A percentile compares a stretch with the other conserved stretches of the same genome.
phyloP scores from a whole-genome alignment of 768 basidiomycete genomes.

The Pleurotus salmoneostramineus region DNA sequence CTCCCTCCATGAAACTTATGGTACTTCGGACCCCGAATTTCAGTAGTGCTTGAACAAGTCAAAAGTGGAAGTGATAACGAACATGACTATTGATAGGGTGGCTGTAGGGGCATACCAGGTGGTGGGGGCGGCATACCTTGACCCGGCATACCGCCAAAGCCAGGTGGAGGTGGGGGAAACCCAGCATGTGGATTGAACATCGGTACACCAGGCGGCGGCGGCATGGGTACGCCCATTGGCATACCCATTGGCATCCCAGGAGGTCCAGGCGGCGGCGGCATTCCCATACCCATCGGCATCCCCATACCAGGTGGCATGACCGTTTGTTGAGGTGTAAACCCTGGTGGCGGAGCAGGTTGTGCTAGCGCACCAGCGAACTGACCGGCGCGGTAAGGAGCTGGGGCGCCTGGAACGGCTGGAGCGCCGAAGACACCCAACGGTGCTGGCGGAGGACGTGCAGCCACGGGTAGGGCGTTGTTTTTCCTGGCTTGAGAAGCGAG shows the following conservation, averaged over 20 bases:
- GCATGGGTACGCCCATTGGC: conserved; percentile 18
- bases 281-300: conserved; percentile 15
- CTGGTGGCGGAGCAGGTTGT: conserved; percentile 76
- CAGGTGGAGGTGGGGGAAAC: conserved; percentile 19
- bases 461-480: conserved; percentile 85
- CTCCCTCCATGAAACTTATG: too few relatives aligned
- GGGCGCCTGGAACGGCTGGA: conserved; percentile 66
- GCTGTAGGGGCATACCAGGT: conserved; percentile 41
- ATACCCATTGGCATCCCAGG: conserved; percentile 1
- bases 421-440: conserved; percentile 43
- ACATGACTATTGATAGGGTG: not conserved
- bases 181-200: conserved; percentile 11
- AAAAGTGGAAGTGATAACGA: too few relatives aligned
- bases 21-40: too few relatives aligned
- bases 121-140: conserved; percentile 25
- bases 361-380: conserved; percentile 91
- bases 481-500: conserved; percentile 94
- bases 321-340: conserved; percentile 72
- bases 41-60: too few relatives aligned
- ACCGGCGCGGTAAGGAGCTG: conserved; percentile 74
- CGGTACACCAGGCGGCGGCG: conserved; percentile 30
- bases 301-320: conserved; percentile 42
- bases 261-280: conserved; percentile 17
- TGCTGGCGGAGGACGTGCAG: conserved; percentile 70
- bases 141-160: conserved; percentile 16